phyloP scores from a whole-genome alignment of 1,284 basidiomycete species.

The Lentinula novae-zelandiae region DNA sequence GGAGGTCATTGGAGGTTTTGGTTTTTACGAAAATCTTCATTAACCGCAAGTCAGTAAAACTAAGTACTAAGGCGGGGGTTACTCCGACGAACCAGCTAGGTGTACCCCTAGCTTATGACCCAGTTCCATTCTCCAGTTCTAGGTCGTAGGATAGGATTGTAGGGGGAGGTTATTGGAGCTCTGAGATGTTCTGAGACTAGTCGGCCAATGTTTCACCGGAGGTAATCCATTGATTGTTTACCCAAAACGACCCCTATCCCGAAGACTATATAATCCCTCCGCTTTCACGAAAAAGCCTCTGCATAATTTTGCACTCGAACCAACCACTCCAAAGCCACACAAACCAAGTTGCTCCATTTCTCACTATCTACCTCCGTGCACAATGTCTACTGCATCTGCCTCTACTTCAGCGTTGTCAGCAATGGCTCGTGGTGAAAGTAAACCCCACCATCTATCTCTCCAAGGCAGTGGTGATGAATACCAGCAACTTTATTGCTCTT shows the following conservation, averaged over 20 bases:
- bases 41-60: too few relatives aligned
- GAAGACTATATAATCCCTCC: neutral
- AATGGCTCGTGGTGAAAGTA: slow-evolving; percentile 2
- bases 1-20: too few relatives aligned
- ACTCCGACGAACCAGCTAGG: too few relatives aligned
- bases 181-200: too few relatives aligned
- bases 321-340: neutral
- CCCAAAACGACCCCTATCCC: neutral
- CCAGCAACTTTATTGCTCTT: slow-evolving; percentile 4
- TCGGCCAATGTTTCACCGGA: neutral
- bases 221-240: neutral
- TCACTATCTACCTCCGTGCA: neutral
- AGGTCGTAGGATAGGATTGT: too few relatives aligned
- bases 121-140: too few relatives aligned
- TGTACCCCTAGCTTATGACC: too few relatives aligned
- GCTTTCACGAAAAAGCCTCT: neutral
- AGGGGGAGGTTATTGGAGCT: too few relatives aligned
- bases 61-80: too few relatives aligned
- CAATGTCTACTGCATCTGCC: neutral
- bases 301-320: neutral
- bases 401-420: neutral
- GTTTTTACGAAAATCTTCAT: too few relatives aligned
- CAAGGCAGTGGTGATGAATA: neutral
- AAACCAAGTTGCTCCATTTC: neutral
- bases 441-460: neutral